Evolutionary conservation across 192 early-diverging fungal genomes (phyloP).

Genomic region (Dispira simplex): DNA sequence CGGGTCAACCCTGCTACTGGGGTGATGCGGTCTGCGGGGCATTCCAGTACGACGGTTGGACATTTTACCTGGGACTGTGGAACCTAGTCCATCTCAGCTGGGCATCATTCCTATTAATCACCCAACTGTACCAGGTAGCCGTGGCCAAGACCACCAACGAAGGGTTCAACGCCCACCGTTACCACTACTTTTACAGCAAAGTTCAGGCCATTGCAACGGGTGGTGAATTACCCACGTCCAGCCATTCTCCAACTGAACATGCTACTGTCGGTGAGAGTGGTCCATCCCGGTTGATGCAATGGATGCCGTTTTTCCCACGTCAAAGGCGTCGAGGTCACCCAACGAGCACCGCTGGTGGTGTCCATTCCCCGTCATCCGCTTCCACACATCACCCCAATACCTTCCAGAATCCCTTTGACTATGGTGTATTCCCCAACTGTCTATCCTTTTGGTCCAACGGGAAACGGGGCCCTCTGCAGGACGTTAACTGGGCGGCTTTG

Average conservation of each 20-base stretch:
- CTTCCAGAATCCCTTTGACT: slow-evolving; percentile 60
- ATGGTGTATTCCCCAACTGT: slow-evolving; percentile 66
- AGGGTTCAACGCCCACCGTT: slow-evolving; percentile 63
- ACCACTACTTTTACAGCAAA: slow-evolving; percentile 27
- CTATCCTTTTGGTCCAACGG: slow-evolving; percentile 65
- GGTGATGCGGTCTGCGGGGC: slow-evolving; percentile 45
- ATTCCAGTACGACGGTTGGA: slow-evolving; percentile 60
- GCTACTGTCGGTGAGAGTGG: slow-evolving; percentile 15
- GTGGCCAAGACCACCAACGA: slow-evolving; percentile 83
- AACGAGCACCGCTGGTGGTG: slow-evolving; percentile 16
- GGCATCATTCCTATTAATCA: slow-evolving; percentile 58
- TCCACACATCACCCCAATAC: slow-evolving; percentile 12
- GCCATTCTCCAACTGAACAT: slow-evolving; percentile 16
- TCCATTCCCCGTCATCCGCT: slow-evolving; percentile 15
- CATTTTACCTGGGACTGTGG: slow-evolving; percentile 57
- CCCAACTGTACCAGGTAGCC: slow-evolving; percentile 67
- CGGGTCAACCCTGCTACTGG: slow-evolving; percentile 38
- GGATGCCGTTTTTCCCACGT: slow-evolving; percentile 13
- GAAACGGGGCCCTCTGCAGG: slow-evolving; percentile 34
- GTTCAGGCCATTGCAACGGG: slow-evolving; percentile 17
- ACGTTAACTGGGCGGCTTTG: slow-evolving; percentile 37
- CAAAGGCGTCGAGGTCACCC: slow-evolving; percentile 11
- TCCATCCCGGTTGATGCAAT: background rate
- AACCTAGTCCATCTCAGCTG: slow-evolving; percentile 59
- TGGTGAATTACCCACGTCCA: slow-evolving; percentile 34